Evolutionary conservation across 345 rosid genomes (phyloP).

Genomic region (Salix koriyanagi): DNA sequence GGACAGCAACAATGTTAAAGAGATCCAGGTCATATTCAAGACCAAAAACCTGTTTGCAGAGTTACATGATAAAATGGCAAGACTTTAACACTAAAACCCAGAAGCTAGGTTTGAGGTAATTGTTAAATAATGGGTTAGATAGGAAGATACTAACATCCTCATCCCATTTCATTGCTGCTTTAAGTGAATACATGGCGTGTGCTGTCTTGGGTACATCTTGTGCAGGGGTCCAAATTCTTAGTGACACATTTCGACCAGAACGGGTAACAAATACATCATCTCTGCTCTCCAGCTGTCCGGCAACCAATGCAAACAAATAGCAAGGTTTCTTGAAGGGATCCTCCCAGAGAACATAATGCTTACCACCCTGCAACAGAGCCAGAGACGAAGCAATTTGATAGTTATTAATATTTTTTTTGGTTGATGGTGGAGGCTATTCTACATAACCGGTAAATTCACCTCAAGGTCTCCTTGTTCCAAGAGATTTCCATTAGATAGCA

Average conservation of each 20-base stretch:
- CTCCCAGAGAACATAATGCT: constrained; percentile 91
- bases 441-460: constrained; percentile 36
- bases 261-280: constrained; percentile 74
- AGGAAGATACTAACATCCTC: constrained; percentile 64
- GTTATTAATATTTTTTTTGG: not conserved
- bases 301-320: constrained; percentile 93
- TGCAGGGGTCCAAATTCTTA: constrained; percentile 93
- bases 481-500: constrained; percentile 93
- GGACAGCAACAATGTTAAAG: constrained; percentile 96
- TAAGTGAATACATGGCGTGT: constrained; percentile 96
- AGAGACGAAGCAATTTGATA: not conserved
- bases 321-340: constrained; percentile 98
- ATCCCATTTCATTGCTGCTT: constrained; percentile 99
- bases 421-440: not conserved
- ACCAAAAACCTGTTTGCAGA: constrained; percentile 72
- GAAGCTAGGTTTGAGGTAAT: constrained; percentile 1
- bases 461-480: constrained; percentile 70
- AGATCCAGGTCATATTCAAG: constrained; percentile 97
- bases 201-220: constrained; percentile 90
- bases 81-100: constrained; percentile 9
- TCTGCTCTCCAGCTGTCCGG: constrained; percentile 87
- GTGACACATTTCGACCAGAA: constrained; percentile 75
- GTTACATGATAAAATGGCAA: not conserved
- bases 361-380: constrained; percentile 57
- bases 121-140: not conserved